Conservation (phyloP, 208 protist genomes). For the Trypanosoma boissoni region DNA sequence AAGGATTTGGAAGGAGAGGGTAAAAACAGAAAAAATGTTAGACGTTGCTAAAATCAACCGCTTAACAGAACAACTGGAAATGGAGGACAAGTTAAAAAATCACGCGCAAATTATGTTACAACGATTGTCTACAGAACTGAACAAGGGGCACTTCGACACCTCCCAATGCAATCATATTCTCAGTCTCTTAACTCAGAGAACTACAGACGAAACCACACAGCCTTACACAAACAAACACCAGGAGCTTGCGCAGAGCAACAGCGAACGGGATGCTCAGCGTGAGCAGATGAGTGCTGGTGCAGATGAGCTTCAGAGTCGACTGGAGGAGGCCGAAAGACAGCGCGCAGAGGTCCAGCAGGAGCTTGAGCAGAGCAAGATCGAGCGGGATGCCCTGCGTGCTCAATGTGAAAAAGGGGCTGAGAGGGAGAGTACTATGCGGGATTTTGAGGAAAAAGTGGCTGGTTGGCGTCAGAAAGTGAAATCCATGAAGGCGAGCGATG, state of each 20-base stretch:
- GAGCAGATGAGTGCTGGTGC: neutral
- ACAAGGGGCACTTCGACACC: neutral
- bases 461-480: slow-evolving; percentile 76
- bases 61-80: slow-evolving; percentile 6
- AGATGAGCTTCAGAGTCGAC: neutral
- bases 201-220: slow-evolving; percentile 3
- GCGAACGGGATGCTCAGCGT: neutral
- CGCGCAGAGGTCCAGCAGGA: neutral
- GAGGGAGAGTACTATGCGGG: slow-evolving; percentile 28
- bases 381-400: slow-evolving; percentile 7
- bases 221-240: too few species aligned
- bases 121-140: neutral
- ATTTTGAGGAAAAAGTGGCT: slow-evolving; percentile 41
- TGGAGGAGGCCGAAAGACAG: neutral
- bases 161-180: too few species aligned
- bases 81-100: too few species aligned
- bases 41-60: slow-evolving; percentile 2
- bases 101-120: too few species aligned
- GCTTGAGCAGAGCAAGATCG: slow-evolving; percentile 1
- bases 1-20: slow-evolving; percentile 10
- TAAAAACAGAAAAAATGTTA: slow-evolving; percentile 11
- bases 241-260: neutral
- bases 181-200: too few species aligned
- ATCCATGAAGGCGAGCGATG: slow-evolving; percentile 41
- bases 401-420: slow-evolving; percentile 11